These are phyloP conservation scores for Fraxinus anomala DNA, from an alignment of 257 asterid species.

Conservation along the genomic window DNA sequence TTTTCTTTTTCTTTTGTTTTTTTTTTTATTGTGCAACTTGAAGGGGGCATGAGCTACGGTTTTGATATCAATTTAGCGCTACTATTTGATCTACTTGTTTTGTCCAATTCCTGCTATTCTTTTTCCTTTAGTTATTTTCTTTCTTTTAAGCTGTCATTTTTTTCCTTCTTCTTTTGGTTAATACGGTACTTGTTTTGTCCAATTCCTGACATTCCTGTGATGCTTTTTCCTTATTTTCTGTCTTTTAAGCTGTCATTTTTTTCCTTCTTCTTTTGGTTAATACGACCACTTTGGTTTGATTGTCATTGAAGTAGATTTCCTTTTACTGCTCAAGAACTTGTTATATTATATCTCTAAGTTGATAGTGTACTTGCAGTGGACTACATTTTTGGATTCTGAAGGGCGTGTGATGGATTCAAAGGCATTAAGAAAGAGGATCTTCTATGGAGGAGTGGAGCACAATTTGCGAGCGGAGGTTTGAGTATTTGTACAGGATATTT, in stretches of 20 bases:
- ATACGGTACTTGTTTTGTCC: background rate
- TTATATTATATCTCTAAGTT: constrained; percentile 28
- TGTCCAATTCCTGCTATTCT: background rate
- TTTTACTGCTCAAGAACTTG: background rate
- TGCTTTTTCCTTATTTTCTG: background rate
- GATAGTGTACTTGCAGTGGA: constrained; percentile 63
- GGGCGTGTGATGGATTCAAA: constrained; percentile 74
- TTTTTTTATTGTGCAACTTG: background rate
- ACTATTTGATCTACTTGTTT: background rate
- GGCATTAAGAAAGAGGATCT: constrained; percentile 73
- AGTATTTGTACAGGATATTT: constrained; percentile 21
- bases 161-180: background rate
- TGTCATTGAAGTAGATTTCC: background rate
- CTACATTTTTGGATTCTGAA: constrained; percentile 82
- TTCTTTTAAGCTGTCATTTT: background rate
- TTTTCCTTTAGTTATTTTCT: background rate
- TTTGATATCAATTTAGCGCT: background rate
- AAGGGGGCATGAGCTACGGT: background rate
- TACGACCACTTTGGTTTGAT: background rate
- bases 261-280: background rate
- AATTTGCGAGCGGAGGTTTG: constrained; percentile 76
- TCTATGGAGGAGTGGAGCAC: constrained; percentile 89
- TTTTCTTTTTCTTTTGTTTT: no score
- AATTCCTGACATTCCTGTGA: background rate
- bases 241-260: background rate